Evolutionary conservation across 75 land plant species (phyloP).

Genomic region (Cunninghamia lanceolata): DNA sequence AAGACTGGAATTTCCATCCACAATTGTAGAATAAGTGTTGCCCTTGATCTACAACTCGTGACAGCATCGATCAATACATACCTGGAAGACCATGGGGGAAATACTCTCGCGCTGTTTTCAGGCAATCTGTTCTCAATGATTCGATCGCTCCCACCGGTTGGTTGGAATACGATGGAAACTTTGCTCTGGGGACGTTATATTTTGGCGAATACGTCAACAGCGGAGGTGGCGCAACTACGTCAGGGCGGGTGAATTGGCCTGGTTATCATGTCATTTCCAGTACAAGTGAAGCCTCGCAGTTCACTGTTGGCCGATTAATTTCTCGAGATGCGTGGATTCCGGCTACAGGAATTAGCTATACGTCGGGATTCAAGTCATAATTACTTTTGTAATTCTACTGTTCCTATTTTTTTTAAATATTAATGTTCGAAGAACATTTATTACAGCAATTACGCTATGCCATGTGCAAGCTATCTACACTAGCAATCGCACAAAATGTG

Average conservation of each 20-base stretch:
- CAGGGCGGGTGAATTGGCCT: slow-evolving; percentile 48
- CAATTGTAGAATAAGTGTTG: slow-evolving; percentile 13
- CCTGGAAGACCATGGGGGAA: slow-evolving; percentile 60
- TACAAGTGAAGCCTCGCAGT: slow-evolving; percentile 16
- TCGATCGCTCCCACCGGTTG: slow-evolving; percentile 58
- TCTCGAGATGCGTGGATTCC: slow-evolving; percentile 26
- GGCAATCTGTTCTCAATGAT: slow-evolving; percentile 35
- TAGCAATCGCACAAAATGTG: no score
- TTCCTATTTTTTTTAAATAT: neutral
- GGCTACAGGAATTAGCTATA: slow-evolving; percentile 10
- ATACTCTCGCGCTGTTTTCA: slow-evolving; percentile 47
- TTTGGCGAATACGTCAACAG: slow-evolving; percentile 56
- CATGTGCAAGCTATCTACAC: no score
- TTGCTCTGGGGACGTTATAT: slow-evolving; percentile 20
- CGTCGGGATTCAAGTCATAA: slow-evolving; percentile 8
- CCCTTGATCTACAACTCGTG: slow-evolving; percentile 8
- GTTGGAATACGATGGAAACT: slow-evolving; percentile 38
- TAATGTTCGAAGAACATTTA: no score
- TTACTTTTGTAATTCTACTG: no score
- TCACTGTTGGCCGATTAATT: slow-evolving; percentile 25
- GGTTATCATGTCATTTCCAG: slow-evolving; percentile 19
- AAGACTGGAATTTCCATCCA: slow-evolving; percentile 34
- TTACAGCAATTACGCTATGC: no score
- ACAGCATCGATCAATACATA: slow-evolving; percentile 14
- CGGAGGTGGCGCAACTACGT: slow-evolving; percentile 39